phyloP scores from a whole-genome alignment of 1,139 yeast species.

The Schwanniomyces etchellsii region DNA sequence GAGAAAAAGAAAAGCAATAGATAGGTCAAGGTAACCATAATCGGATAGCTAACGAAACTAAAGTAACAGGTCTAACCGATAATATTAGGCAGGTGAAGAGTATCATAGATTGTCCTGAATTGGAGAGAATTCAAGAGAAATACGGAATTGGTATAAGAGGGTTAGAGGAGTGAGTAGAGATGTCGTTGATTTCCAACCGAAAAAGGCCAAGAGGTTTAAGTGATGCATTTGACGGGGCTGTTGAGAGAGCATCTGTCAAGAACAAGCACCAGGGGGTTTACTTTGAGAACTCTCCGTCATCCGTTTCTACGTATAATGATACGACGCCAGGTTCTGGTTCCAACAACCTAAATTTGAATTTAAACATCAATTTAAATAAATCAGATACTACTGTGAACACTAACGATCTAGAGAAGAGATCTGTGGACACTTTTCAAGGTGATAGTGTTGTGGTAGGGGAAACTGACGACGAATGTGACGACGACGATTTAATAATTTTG shows the following conservation, averaged over 20 bases:
- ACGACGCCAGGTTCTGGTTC: conserved; percentile 5
- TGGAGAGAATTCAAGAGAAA: too few relatives aligned
- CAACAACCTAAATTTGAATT: conserved; percentile 4
- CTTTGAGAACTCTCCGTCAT: conserved; percentile 7
- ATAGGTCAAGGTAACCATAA: too few relatives aligned
- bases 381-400: conserved; percentile 8
- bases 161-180: too few relatives aligned
- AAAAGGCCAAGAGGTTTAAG: conserved; percentile 46
- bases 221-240: conserved; percentile 27
- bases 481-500: conserved; percentile 25
- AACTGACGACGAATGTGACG: conserved; percentile 29
- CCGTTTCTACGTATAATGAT: conserved; percentile 6
- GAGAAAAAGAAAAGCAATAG: too few relatives aligned
- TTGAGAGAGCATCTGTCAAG: conserved; percentile 4
- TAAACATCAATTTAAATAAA: conserved; percentile 4
- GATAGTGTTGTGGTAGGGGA: conserved; percentile 12
- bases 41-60: too few relatives aligned
- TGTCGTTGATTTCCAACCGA: conserved; percentile 35
- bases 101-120: too few relatives aligned
- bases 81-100: too few relatives aligned
- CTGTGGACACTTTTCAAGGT: conserved; percentile 2
- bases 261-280: conserved; percentile 3
- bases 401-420: conserved; percentile 4
- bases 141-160: too few relatives aligned
- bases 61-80: too few relatives aligned